phyloP scores from a whole-genome alignment of 2,329 filamentous ascomycete genomes.

The Penicillium griseofulvum region DNA sequence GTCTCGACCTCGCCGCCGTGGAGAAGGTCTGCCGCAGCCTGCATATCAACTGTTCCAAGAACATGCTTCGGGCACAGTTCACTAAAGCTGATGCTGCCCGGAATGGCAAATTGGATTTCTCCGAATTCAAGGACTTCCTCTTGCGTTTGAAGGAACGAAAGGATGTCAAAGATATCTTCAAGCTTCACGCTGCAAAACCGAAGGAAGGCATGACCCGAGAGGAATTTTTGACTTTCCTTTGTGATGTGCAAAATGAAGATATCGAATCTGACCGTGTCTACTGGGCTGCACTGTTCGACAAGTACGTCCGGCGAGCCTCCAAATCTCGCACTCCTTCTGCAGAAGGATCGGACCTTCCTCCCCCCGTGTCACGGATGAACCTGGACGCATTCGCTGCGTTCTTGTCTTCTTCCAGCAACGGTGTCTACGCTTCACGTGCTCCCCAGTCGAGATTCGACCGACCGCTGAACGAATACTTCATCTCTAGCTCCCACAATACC shows the following conservation, averaged over 20 bases:
- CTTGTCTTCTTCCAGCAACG: slow-evolving; percentile 71
- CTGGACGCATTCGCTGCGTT: slow-evolving; percentile 76
- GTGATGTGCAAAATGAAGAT: slow-evolving; percentile 71
- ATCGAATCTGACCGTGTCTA: slow-evolving; percentile 62
- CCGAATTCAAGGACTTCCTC: slow-evolving; percentile 81
- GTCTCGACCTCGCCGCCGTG: slow-evolving; percentile 73
- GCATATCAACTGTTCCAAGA: slow-evolving; percentile 84
- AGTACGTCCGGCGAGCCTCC: slow-evolving; percentile 60
- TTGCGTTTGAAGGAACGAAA: slow-evolving; percentile 76
- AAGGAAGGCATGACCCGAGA: slow-evolving; percentile 65
- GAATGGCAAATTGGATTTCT: slow-evolving; percentile 68
- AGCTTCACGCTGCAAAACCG: slow-evolving; percentile 56
- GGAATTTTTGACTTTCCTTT: slow-evolving; percentile 75
- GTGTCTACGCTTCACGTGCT: slow-evolving; percentile 62
- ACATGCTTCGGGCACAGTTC: slow-evolving; percentile 72
- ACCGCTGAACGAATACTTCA: slow-evolving; percentile 94
- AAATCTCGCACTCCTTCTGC: slow-evolving; percentile 47
- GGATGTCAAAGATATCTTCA: slow-evolving; percentile 75
- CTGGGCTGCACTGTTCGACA: slow-evolving; percentile 73
- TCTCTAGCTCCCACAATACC: slow-evolving; percentile 98
- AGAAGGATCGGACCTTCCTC: slow-evolving; percentile 38
- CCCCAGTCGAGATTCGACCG: slow-evolving; percentile 67
- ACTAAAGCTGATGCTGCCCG: slow-evolving; percentile 64
- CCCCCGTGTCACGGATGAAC: slow-evolving; percentile 63
- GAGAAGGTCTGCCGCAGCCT: slow-evolving; percentile 82